Evolutionary conservation across 306 rosid genomes (phyloP).

Genomic region (Sesbania bispinosa): DNA sequence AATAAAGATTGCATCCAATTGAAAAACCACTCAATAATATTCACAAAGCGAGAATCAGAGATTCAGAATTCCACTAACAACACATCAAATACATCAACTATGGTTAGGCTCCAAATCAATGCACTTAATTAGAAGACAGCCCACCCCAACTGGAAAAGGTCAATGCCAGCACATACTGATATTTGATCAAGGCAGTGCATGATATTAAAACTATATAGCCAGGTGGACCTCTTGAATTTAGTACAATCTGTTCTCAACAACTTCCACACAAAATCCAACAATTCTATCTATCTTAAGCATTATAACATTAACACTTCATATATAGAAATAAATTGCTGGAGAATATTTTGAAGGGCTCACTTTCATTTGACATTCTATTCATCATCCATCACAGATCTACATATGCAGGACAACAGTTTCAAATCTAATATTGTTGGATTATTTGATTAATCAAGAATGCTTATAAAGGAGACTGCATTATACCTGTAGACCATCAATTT

Average conservation of each 20-base stretch:
- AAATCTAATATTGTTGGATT: neutral
- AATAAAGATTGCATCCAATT: neutral
- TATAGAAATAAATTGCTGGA: neutral
- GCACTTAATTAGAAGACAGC: neutral
- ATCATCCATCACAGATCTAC: neutral
- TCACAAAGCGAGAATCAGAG: neutral
- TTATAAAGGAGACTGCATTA: neutral
- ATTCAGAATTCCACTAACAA: neutral
- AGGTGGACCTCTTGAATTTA: neutral
- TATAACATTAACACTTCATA: neutral
- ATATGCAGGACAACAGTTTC: neutral
- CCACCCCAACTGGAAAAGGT: neutral
- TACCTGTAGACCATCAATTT: conserved; percentile 8
- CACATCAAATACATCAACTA: neutral
- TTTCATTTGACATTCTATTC: neutral
- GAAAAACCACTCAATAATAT: neutral
- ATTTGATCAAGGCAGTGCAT: neutral
- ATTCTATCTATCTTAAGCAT: neutral
- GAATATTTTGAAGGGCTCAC: neutral
- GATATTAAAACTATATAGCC: neutral
- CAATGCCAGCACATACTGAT: neutral
- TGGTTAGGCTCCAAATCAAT: conserved; percentile 8
- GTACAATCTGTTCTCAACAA: neutral
- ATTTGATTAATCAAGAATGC: neutral
- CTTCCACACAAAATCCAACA: neutral